These are phyloP conservation scores for Talaromyces sp. DNA, from an alignment of 2,329 filamentous ascomycete species.

Conservation along the genomic window DNA sequence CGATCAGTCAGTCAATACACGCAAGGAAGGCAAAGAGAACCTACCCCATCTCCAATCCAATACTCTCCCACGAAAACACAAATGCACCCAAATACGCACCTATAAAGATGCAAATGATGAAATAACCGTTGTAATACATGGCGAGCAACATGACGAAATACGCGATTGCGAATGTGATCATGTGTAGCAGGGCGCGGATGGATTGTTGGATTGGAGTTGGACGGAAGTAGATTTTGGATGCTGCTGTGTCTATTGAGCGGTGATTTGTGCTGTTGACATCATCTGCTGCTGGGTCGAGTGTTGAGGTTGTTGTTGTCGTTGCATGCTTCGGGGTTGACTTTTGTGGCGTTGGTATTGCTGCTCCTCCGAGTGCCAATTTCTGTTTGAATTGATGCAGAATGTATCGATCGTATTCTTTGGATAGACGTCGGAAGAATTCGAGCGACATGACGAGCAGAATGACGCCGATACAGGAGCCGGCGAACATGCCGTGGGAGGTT, in stretches of 20 bases:
- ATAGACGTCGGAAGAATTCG: conserved; percentile 66
- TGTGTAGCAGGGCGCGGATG: conserved; percentile 64
- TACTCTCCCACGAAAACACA: conserved; percentile 66
- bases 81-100: conserved; percentile 71
- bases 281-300: background rate
- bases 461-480: conserved; percentile 74
- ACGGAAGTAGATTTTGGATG: conserved; percentile 28
- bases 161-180: conserved; percentile 68
- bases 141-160: conserved; percentile 73
- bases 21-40: background rate
- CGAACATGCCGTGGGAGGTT: conserved; percentile 67
- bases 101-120: conserved; percentile 77
- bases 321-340: background rate
- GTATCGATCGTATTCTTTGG: conserved; percentile 69
- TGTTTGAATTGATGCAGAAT: conserved; percentile 50
- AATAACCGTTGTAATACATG: conserved; percentile 67
- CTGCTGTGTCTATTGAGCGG: background rate
- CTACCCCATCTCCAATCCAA: conserved; percentile 14
- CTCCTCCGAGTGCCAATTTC: conserved; percentile 19
- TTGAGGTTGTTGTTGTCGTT: background rate
- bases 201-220: conserved; percentile 65
- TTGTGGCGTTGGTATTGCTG: background rate
- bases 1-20: background rate
- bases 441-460: conserved; percentile 69
- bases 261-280: background rate